Evolutionary conservation across 306 rosid genomes (phyloP).

Genomic region (Sicyos baderoa): DNA sequence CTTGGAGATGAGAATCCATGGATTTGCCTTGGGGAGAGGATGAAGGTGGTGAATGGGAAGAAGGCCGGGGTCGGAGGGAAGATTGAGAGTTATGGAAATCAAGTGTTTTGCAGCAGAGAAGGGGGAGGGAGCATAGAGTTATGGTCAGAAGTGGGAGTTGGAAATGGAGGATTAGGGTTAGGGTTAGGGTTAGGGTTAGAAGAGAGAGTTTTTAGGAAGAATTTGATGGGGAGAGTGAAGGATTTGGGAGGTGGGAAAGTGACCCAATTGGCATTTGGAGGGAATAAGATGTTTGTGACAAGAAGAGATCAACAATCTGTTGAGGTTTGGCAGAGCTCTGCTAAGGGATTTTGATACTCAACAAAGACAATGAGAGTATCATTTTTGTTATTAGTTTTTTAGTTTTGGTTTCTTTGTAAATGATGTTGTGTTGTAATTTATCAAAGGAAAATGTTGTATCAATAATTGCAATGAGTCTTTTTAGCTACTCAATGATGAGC

Average conservation of each 20-base stretch:
- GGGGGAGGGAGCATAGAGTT: slow-evolving; percentile 73
- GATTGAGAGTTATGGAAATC: slow-evolving; percentile 70
- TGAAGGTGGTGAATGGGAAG: slow-evolving; percentile 49
- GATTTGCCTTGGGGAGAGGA: slow-evolving; percentile 60
- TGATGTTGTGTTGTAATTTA: neutral
- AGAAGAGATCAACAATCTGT: slow-evolving; percentile 71
- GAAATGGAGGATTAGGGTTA: slow-evolving; percentile 19
- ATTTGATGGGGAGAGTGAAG: slow-evolving; percentile 57
- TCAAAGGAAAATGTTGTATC: neutral
- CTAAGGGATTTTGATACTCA: slow-evolving; percentile 37
- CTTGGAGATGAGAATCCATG: slow-evolving; percentile 49
- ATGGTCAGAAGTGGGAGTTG: slow-evolving; percentile 74
- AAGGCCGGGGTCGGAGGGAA: slow-evolving; percentile 77
- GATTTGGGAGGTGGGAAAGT: slow-evolving; percentile 70
- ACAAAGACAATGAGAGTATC: neutral
- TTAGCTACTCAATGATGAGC: neutral
- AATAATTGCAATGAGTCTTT: neutral
- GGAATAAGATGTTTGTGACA: slow-evolving; percentile 77
- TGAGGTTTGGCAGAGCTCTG: slow-evolving; percentile 88
- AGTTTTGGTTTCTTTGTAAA: neutral
- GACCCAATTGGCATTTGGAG: slow-evolving; percentile 62
- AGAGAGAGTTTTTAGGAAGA: slow-evolving; percentile 33
- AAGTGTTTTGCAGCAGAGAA: slow-evolving; percentile 68
- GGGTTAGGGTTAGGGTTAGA: slow-evolving; percentile 20
- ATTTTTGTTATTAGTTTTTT: neutral